Base-by-base conservation (phyloP, 208 protist species). In the Wallacemonas rigidus region DNA sequence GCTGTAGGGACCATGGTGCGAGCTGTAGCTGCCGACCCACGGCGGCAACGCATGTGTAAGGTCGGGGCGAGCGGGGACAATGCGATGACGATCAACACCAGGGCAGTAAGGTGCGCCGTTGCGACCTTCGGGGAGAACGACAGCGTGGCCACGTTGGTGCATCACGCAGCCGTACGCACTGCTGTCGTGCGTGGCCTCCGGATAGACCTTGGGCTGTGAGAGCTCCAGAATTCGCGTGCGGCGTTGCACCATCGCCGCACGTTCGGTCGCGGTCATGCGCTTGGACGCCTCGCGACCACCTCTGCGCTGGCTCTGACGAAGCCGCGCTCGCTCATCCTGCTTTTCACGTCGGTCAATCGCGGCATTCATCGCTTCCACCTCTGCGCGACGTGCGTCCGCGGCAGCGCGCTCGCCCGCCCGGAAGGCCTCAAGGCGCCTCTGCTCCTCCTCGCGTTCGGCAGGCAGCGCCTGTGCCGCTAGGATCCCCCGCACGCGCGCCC, bases 31-130 rank as follows among this genome's bases (percentile, higher is more conserved):
- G 73, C 85, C 81, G 0, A 84, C 67, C 89, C 89, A 94, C 61
- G 89, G 88, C 41, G 77, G 85, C 26, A 60, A 55, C 47, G 80
- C 47, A 12, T 3, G 4, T 3, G 71, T 7, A 15, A 86, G 45
- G 61, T 55, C 50, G 0, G 80, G 86, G 1, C 81, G 78, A 15
- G 44, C 50, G 6, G 90, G 90, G n/a, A 95, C 83, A 43, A 91
- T 76, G 57, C 91, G 91, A 68, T 95, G 81, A 44, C 91, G 91
- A 72, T 95, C 91, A n/a, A 93, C 80, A 36, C 91, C 88, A 1
- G 91, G 85, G 14, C 51, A 82, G 79, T 95, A 95, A 12, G 65
- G 44, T 3, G 72, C 77, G 17, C 77, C 80, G 68, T 77, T 82
- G 62, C 90, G 83, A 6, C 90, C 88, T 44, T 56, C 36, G 14